Conservation (phyloP, 768 basidiomycete species). For the Sarcomyxa edulis region DNA sequence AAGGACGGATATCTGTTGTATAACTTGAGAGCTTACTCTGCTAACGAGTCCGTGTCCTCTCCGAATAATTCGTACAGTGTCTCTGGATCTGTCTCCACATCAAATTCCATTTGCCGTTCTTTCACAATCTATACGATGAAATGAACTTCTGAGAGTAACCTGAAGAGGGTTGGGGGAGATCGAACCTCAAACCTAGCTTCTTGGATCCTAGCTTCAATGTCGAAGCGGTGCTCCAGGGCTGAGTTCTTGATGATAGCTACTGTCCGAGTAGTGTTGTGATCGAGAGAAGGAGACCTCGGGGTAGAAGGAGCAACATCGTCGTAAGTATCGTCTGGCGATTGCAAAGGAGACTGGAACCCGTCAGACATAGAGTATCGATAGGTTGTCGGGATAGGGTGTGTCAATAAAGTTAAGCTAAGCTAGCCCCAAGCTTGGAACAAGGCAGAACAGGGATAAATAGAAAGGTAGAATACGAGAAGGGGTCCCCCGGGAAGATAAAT, state of each 20-base stretch:
- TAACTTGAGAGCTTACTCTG: constrained; percentile 53
- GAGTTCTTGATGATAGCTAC: constrained; percentile 83
- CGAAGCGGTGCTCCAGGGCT: constrained; percentile 67
- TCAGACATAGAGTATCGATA: too few species aligned
- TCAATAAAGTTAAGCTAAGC: too few species aligned
- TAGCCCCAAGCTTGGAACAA: too few species aligned
- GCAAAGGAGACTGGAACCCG: too few species aligned
- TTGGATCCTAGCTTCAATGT: constrained; percentile 74
- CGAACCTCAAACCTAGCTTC: constrained; percentile 80
- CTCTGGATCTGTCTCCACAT: constrained; percentile 77
- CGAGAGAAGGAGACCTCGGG: constrained; percentile 4
- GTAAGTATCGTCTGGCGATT: too few species aligned
- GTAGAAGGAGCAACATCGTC: too few species aligned
- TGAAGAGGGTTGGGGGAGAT: constrained; percentile 8
- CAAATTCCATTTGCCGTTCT: constrained; percentile 87
- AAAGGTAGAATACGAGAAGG: too few species aligned
- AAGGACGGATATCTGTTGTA: constrained; percentile 2
- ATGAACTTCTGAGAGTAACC: constrained; percentile 6
- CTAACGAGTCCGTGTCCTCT: constrained; percentile 65
- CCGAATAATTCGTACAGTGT: constrained; percentile 77
- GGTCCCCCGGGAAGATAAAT: too few species aligned
- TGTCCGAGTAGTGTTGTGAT: constrained; percentile 46
- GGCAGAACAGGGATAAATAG: too few species aligned
- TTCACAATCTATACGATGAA: constrained; percentile 61
- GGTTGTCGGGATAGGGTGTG: too few species aligned